Evolutionary conservation across 202 grass and related monocot genomes (phyloP).

Genomic region (Cymbopogon flexuosus): DNA sequence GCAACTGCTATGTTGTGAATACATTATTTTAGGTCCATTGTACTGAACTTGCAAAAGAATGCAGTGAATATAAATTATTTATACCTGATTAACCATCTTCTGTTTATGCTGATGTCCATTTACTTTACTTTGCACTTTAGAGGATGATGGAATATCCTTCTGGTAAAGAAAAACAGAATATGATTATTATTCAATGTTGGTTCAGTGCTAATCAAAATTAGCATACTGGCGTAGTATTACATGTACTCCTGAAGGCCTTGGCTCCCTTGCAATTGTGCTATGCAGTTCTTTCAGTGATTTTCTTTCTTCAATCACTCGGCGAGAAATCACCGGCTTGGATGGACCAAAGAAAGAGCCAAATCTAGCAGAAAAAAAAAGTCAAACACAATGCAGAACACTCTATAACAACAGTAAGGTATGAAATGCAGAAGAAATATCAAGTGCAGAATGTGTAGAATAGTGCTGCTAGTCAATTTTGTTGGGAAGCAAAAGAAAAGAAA

Average conservation of each 20-base stretch:
- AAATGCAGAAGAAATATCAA: neutral
- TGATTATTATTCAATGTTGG: neutral
- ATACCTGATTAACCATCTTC: slow-evolving; percentile 82
- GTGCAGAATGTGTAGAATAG: neutral
- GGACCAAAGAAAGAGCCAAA: slow-evolving; percentile 99
- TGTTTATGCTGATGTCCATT: slow-evolving; percentile 47
- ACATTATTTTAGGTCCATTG: slow-evolving; percentile 24
- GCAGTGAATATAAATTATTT: slow-evolving; percentile 20
- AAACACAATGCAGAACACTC: neutral
- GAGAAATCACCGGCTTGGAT: slow-evolving; percentile 75
- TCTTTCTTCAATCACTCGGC: slow-evolving; percentile 93
- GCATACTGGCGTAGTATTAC: slow-evolving; percentile 19
- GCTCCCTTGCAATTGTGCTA: slow-evolving; percentile 47
- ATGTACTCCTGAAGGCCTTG: slow-evolving; percentile 53
- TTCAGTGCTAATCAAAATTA: slow-evolving; percentile 17
- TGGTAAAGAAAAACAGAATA: slow-evolving; percentile 24
- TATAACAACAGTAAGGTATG: neutral
- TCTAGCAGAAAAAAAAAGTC: slow-evolving; percentile 42
- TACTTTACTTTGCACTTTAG: slow-evolving; percentile 44
- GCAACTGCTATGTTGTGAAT: slow-evolving; percentile 35
- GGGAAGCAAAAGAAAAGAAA: neutral
- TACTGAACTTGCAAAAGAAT: slow-evolving; percentile 21
- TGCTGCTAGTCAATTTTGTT: neutral
- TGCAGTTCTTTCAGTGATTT: slow-evolving; percentile 68
- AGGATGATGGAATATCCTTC: slow-evolving; percentile 58